phyloP scores from a whole-genome alignment of 306 rosid species.

The Rubus idaeus region DNA sequence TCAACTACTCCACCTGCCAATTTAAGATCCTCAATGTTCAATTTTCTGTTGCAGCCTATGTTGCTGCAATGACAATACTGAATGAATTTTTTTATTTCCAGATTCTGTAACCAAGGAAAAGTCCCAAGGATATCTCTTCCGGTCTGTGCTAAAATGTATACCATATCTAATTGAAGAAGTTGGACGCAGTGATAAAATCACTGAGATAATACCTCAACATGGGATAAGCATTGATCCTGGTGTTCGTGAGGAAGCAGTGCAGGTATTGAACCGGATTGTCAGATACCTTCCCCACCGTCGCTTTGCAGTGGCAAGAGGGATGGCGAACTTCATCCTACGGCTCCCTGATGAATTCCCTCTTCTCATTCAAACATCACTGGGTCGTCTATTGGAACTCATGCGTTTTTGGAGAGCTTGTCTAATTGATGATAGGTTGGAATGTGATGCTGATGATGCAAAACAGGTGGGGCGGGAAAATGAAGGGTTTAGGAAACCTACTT shows the following conservation, averaged over 20 bases:
- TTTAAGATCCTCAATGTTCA: background rate
- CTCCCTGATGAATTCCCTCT: conserved; percentile 99
- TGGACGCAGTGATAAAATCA: conserved; percentile 94
- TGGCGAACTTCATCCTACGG: conserved; percentile 85
- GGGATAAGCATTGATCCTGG: conserved; percentile 99
- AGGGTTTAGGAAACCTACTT: conserved; percentile 70
- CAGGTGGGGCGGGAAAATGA: conserved; percentile 54
- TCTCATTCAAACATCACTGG: conserved; percentile 93
- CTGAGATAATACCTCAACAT: conserved; percentile 99
- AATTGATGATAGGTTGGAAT: conserved; percentile 74
- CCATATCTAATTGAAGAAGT: conserved; percentile 97
- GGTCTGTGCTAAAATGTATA: conserved; percentile 96
- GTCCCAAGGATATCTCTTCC: conserved; percentile 95
- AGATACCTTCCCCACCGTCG: conserved; percentile 93
- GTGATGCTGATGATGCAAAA: conserved; percentile 51
- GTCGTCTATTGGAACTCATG: conserved; percentile 96
- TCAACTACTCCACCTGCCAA: background rate
- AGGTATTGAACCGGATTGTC: conserved; percentile 89
- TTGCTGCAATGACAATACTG: conserved; percentile 19
- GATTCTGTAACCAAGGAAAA: conserved; percentile 97
- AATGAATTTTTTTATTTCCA: conserved; percentile 40
- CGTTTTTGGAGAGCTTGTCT: conserved; percentile 98
- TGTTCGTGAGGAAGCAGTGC: conserved; percentile 99
- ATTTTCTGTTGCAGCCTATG: background rate
- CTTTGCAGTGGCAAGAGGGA: conserved; percentile 95